These are phyloP conservation scores for Lepraria neglecta DNA, from an alignment of 495 filamentous ascomycete species.

Conservation along the genomic window DNA sequence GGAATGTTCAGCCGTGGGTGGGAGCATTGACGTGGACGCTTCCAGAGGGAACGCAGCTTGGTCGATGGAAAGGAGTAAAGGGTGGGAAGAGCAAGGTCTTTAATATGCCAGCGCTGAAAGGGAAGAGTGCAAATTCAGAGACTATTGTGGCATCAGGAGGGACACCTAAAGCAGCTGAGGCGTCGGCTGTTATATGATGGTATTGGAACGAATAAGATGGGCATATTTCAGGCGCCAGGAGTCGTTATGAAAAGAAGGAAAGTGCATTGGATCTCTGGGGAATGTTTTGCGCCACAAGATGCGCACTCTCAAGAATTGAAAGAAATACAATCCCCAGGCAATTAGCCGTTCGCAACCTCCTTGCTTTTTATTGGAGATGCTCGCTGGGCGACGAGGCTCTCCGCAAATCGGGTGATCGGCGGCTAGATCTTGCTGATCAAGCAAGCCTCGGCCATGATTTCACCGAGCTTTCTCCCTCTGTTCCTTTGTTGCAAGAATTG, in stretches of 20 bases:
- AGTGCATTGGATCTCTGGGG: not conserved
- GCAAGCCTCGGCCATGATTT: slow-evolving; percentile 13
- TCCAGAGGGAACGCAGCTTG: slow-evolving; percentile 47
- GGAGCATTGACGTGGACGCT: slow-evolving; percentile 74
- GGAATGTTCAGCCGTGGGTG: slow-evolving; percentile 98
- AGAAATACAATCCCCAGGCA: not conserved
- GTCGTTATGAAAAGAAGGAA: not conserved
- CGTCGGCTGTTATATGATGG: slow-evolving; percentile 24
- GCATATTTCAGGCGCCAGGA: not conserved
- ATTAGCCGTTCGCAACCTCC: not conserved
- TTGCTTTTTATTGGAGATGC: too few species aligned
- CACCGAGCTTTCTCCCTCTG: not conserved
- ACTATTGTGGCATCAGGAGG: slow-evolving; percentile 20
- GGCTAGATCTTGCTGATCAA: slow-evolving; percentile 10
- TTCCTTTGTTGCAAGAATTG: not conserved
- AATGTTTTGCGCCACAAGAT: not conserved
- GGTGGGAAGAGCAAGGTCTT: slow-evolving; percentile 62
- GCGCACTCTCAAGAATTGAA: too few species aligned
- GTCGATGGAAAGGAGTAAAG: slow-evolving; percentile 56
- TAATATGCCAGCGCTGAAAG: slow-evolving; percentile 67
- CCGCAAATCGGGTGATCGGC: slow-evolving; percentile 11
- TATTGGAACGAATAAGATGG: not conserved
- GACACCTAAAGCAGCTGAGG: slow-evolving; percentile 26
- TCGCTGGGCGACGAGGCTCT: not conserved
- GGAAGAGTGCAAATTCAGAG: slow-evolving; percentile 23